Percentiles rank a stretch among this genome's conserved stretches.
These are phyloP conservation scores for Haberlea rhodopensis DNA, from an alignment of 257 asterid species.

Conservation along the genomic window DNA sequence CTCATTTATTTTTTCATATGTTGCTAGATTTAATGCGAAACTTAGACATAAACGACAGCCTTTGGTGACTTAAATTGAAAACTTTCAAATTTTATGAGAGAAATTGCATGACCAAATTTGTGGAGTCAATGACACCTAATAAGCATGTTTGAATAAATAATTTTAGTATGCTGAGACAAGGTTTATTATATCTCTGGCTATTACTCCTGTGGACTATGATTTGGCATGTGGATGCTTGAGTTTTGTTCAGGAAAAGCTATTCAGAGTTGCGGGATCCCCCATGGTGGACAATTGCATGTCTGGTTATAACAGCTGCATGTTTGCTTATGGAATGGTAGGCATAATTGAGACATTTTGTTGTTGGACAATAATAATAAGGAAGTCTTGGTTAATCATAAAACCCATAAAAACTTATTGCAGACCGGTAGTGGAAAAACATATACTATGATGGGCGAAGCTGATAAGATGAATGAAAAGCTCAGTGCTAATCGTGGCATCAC, in stretches of 20 bases:
- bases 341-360: slow-evolving; percentile 8
- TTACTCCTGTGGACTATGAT: background rate
- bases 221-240: slow-evolving; percentile 22
- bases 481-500: slow-evolving; percentile 72
- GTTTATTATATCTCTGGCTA: slow-evolving; percentile 12
- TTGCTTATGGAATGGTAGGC: slow-evolving; percentile 85
- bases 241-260: slow-evolving; percentile 61
- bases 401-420: slow-evolving; percentile 36
- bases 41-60: background rate
- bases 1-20: slow-evolving; percentile 3
- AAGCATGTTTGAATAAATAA: background rate
- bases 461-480: slow-evolving; percentile 50
- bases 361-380: slow-evolving; percentile 9
- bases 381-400: slow-evolving; percentile 5
- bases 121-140: background rate
- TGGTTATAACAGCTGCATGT: slow-evolving; percentile 91
- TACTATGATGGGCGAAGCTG: slow-evolving; percentile 88
- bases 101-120: slow-evolving; percentile 3
- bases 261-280: slow-evolving; percentile 76
- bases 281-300: slow-evolving; percentile 94
- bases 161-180: slow-evolving; percentile 3
- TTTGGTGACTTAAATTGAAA: background rate
- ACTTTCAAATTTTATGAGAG: background rate
- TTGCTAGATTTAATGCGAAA: background rate
- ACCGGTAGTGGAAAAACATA: slow-evolving; percentile 92